Evolutionary conservation across 2,329 filamentous ascomycete genomes (phyloP), one percentile per base, ranked within the genome.

Genomic region (Simplicillium sp.): DNA sequence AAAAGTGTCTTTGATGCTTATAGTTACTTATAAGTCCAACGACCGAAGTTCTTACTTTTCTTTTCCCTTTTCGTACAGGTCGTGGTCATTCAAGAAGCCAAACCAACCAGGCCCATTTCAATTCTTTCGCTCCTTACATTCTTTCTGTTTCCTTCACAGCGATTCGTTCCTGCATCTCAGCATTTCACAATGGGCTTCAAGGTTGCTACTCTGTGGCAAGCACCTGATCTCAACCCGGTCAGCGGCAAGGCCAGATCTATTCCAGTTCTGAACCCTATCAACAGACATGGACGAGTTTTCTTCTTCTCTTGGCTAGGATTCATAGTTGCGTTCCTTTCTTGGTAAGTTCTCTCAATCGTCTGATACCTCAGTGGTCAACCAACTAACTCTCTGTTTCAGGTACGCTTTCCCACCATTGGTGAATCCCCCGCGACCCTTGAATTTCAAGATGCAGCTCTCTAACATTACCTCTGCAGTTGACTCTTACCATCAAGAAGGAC

Each of bases 261-360:
- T 36, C 88, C 88, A 0, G 59, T 86, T 15, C 66, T 95, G 45
- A 94, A 94, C 58, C 76, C 82, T 0, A 56, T 89, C 52, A 74
- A 94, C 58, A 67, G 80, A 50, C 87, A 95, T 67, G 88, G 87
- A 32, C 75, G 87, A 7, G 87, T 92, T 0, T 94, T 94, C 62
- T 87, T 89, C 68, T 94, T 94, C 65, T 84, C 84, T 1, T 92
- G 85, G 79, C 73, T 88, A 35, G 85, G 85, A 2, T 92, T 92
- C 62, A 80, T 92, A 73, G 75, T 90, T 40, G 83, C 85, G 8
- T 95, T 94, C 64, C 85, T 87, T 72, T 88, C 86, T 11, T 95
- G 84, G 84, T 61, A 42, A 46, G 57, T 48, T n/a, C 20, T 25
- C 20, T 25, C 9, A 9, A 25, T 25, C 20, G 9, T 25, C 20